phyloP scores from a whole-genome alignment of 2,329 filamentous ascomycete species.

The Lasiodiplodia citricola region DNA sequence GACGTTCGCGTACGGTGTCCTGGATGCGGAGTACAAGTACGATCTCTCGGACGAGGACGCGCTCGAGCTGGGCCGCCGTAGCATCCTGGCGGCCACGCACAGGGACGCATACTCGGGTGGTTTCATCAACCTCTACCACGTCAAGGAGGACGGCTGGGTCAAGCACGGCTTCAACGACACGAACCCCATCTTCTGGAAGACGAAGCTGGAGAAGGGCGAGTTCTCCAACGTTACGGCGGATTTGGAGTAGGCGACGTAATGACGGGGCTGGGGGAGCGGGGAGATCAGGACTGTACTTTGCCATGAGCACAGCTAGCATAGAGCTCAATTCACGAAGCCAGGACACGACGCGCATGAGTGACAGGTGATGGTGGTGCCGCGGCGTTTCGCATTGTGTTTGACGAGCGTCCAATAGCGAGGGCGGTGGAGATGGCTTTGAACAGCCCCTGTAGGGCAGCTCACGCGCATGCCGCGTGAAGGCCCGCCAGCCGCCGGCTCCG shows the following conservation, averaged over 20 bases:
- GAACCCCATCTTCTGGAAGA: constrained; percentile 99
- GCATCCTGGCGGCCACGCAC: constrained; percentile 95
- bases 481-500: constrained; percentile 20
- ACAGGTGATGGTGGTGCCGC: constrained; percentile 20
- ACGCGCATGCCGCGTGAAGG: constrained; percentile 24
- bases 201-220: constrained; percentile 97
- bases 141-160: constrained; percentile 98
- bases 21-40: constrained; percentile 94
- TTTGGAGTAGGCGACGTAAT: constrained; percentile 57
- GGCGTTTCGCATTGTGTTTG: constrained; percentile 16
- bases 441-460: constrained; percentile 18
- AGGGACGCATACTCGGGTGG: constrained; percentile 98
- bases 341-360: constrained; percentile 3
- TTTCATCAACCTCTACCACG: constrained; percentile 98
- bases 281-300: constrained; percentile 2
- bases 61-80: constrained; percentile 85
- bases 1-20: constrained; percentile 97
- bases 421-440: neutral
- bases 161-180: constrained; percentile 98
- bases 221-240: constrained; percentile 92
- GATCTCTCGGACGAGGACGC: constrained; percentile 87
- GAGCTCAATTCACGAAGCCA: constrained; percentile 14
- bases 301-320: constrained; percentile 14
- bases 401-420: constrained; percentile 4
- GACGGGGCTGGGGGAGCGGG: neutral